Evolutionary conservation across 495 filamentous ascomycete species (phyloP).

Genomic region (Sordaria brevicollis): DNA sequence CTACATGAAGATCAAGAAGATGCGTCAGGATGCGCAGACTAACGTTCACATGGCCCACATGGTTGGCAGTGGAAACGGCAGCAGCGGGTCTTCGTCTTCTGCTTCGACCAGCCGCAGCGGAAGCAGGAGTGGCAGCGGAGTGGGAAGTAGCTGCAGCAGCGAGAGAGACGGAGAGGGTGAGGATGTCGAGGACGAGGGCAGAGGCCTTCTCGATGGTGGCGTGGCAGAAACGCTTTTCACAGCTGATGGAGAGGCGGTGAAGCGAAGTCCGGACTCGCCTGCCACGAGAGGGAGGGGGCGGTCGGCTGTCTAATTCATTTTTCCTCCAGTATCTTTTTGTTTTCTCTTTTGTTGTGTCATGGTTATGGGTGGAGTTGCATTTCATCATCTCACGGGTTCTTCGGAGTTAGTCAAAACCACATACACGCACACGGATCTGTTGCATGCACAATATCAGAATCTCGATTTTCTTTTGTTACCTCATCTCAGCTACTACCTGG

Average conservation of each 20-base stretch:
- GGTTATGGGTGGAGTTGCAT: too few relatives aligned
- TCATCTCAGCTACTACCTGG: too few relatives aligned
- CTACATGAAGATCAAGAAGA: constrained; percentile 84
- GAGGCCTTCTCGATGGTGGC: constrained; percentile 3
- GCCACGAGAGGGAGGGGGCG: neutral
- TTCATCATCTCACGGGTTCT: too few relatives aligned
- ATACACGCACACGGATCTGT: too few relatives aligned
- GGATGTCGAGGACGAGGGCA: constrained; percentile 12
- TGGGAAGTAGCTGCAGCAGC: constrained; percentile 14
- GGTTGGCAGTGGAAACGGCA: neutral
- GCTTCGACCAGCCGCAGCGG: neutral
- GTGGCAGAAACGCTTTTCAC: neutral
- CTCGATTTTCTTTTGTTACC: too few relatives aligned
- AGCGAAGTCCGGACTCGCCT: neutral
- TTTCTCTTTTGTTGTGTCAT: neutral
- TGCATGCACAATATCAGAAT: too few relatives aligned
- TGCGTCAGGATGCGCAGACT: constrained; percentile 61
- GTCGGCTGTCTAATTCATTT: too few relatives aligned
- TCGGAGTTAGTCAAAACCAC: too few relatives aligned
- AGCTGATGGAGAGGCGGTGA: neutral
- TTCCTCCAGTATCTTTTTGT: neutral
- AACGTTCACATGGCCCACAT: constrained; percentile 28
- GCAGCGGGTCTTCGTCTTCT: constrained; percentile 1
- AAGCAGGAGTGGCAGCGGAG: constrained; percentile 2
- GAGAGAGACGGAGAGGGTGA: constrained; percentile 12